Base-by-base conservation (phyloP, 2,329 filamentous ascomycete species). In the Trichophyton equinum region DNA sequence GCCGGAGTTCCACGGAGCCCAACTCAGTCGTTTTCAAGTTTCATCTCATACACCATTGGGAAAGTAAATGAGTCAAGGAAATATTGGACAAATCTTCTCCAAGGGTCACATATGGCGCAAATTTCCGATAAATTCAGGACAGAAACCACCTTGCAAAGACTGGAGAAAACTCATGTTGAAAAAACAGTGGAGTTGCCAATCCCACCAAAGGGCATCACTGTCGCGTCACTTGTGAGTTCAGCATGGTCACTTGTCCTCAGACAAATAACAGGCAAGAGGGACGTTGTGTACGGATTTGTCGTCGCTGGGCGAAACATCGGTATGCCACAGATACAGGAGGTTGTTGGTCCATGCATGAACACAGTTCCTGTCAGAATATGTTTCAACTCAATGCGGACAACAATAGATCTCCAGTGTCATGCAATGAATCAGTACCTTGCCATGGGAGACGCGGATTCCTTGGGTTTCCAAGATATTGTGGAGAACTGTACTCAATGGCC, bases 341-440 rank as follows among this genome's bases (percentile, higher is more conserved):
- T 85, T 61, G 74, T 79, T 38, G 83, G 83, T 0, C 82, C 82
- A 0, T 83, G 81, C 61, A 84, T 82, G 78, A 81, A 85, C 67
- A 83, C 83, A 68, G 76, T 82, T 0, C 83, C 83, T 1, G 76
- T 85, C 42, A 78, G 83, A 13, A 76, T 85, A 15, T 70, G 70
- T 22, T 79, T 85, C 66, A 70, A 74, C 1, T 55, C 69, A 0
- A 64, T 67, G 6, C 78, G 77, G 75, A 78, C 74, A 2, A 76
- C 71, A 0, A 57, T 70, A 1, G 77, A 81, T 58, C 72, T 81
- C 7, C 72, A 81, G 22, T 67, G 70, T 9, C 64, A 73, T 61
- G 73, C 81, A n/a, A 78, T 81, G 68, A 66, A 74, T 59, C 79
- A 81, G 70, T 77, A 81, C 25, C 7, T 53, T 30, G 27, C 55